Evolutionary conservation across 1,139 yeast species (phyloP), one percentile per base, ranked within the genome.

Genomic region (Trichomonascaceae sp.): DNA sequence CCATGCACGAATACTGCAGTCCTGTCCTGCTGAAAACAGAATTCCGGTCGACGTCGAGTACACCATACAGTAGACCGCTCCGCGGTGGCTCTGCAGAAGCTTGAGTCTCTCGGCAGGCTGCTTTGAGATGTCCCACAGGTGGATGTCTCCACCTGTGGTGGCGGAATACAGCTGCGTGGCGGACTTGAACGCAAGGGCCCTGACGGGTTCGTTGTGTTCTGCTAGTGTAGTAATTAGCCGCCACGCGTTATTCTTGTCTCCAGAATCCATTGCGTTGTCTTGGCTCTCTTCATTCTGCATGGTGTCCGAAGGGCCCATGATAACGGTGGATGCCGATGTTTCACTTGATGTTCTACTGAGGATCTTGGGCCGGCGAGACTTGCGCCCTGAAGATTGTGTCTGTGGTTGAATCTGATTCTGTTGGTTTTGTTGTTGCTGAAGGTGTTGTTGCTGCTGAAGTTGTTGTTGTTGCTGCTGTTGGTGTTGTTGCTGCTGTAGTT

Each of bases 11-110:
- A 49, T 33, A 18, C 33, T 37, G 13, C 43, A 35, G 35, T 47
- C 51, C 29, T 39, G 42, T 13, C 51, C 53, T 5, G 44, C 50
- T 1, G 52, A 42, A 32, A 34, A 46, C 25, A 48, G 32, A 27
- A 39, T 27, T 9, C 41, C 38, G 2, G 42, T 36, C 3, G 41
- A 36, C 13, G 34, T 34, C 28, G 45, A 40, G 31, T 46, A 43
- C n/a, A 37, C 43, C 16, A 49, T 36, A 3, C 45, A 41, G 3
- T 41, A 34, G 11, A 49, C 34, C 6, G 37, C 37, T 17, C 51
- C 51, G 13, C 39, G 39, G 29, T 47, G 51, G 18, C 49, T 50
- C 4, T 38, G 28, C 32, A 40, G 43, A 3, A 40, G 33, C 28
- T 32, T 32, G 8, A 29, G 4, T 8, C 36, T 20, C 6, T 29